phyloP scores from a whole-genome alignment of 805 yeast genomes.

The Kluyveromyces wickerhamii region DNA sequence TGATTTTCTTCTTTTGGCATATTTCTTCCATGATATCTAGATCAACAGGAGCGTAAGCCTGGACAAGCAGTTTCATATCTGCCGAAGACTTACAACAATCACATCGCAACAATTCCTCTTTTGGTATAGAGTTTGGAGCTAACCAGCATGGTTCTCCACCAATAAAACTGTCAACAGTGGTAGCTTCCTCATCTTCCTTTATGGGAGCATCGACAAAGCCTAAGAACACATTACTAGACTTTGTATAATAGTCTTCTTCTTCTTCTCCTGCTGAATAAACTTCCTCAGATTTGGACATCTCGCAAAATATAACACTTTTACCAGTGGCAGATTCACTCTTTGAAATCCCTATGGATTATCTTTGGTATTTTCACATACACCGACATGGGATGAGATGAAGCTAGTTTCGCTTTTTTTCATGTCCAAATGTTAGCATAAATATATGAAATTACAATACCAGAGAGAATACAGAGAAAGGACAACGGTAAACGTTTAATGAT shows the following conservation, averaged over 20 bases:
- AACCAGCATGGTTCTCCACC: conserved; percentile 80
- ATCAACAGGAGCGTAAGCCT: conserved; percentile 74
- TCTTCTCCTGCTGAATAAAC: conserved; percentile 10
- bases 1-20: conserved; percentile 9
- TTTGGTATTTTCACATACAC: background rate
- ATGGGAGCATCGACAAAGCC: conserved; percentile 63
- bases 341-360: background rate
- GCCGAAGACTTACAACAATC: conserved; percentile 45
- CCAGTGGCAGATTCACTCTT: background rate
- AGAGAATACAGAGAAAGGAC: no score
- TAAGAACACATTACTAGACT: conserved; percentile 37
- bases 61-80: conserved; percentile 60
- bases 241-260: conserved; percentile 7
- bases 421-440: no score
- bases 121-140: conserved; percentile 50
- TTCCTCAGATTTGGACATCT: conserved; percentile 18
- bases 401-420: no score
- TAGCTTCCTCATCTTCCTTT: conserved; percentile 37
- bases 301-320: no score
- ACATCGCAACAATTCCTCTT: conserved; percentile 48
- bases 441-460: no score
- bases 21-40: conserved; percentile 19
- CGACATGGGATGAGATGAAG: conserved; percentile 8
- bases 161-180: conserved; percentile 61
- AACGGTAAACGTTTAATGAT: no score